Evolutionary conservation across 768 basidiomycete species (phyloP), one percentile per base, ranked within the genome.

Genomic region (Cytidiella melzeri): DNA sequence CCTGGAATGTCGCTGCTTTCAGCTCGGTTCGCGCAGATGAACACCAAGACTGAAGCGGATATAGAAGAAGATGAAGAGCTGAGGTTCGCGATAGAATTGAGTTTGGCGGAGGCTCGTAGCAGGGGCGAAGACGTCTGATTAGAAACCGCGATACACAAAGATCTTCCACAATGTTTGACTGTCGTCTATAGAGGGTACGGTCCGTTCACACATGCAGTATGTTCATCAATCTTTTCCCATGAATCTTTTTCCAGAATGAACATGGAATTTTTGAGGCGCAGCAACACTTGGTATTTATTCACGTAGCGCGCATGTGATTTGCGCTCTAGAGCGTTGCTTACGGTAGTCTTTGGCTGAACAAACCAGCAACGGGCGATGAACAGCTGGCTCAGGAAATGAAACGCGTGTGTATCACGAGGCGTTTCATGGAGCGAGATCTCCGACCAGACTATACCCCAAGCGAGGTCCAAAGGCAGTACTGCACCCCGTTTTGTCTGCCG

Each of bases 1-100:
- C 44, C 52, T 5, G 43, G 26, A 6, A 40, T 53, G 25, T 56
- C 51, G 43, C 47, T 47, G 11, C 27, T 45, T 11, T 48, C 54
- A 1, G 48, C 20, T 41, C 45, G 37, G 38, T 28, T 51, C 26
- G 50, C 45, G n/a, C 42, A 21, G 13, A 48, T 41, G 11, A 28
- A n/a, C n/a, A 20, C 36, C 26, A 50, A 28, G 37, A 15, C 34
- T 20, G 43, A 21, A 41, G 45, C 18, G 23, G 34, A 6, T 0
- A 72, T 71, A 9, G 73, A 75, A 13, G 72, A 80, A 56, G 84
- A 88, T 50, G 82, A 77, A 13, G 84, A 87, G 55, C 56, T 88
- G 61, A 71, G 65, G 43, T 74, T 80, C 54, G 85, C 79, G 10
- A 73, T 88, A 11, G 81, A 83, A 64, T 61, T 88, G 63, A 88